A percentile compares a stretch with the other conserved stretches of the same genome.
These are phyloP conservation scores for Wilhelminamyces savonicus DNA, from an alignment of 805 yeast species.

Conservation along the genomic window DNA sequence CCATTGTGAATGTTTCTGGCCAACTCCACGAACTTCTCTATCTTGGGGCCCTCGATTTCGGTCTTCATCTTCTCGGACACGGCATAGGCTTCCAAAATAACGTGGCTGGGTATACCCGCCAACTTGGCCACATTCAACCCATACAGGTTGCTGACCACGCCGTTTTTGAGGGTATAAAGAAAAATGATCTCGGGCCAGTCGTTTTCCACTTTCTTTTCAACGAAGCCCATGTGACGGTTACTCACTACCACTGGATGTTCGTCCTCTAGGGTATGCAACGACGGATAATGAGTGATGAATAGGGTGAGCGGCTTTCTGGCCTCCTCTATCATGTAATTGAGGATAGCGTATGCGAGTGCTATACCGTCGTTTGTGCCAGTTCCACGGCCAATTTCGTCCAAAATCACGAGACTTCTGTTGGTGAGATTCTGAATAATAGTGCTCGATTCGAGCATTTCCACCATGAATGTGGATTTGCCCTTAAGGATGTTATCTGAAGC, in stretches of 20 bases:
- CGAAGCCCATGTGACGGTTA: constrained; percentile 70
- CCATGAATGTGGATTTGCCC: constrained; percentile 81
- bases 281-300: constrained; percentile 83
- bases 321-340: constrained; percentile 47
- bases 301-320: constrained; percentile 47
- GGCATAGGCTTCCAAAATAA: constrained; percentile 40
- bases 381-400: constrained; percentile 82
- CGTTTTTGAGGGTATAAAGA: constrained; percentile 29
- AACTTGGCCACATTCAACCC: constrained; percentile 82
- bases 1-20: too few relatives aligned
- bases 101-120: constrained; percentile 50
- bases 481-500: constrained; percentile 70
- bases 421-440: constrained; percentile 51
- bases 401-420: constrained; percentile 49
- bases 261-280: constrained; percentile 46
- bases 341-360: constrained; percentile 70
- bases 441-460: constrained; percentile 64
- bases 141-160: constrained; percentile 53
- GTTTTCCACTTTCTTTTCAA: constrained; percentile 28
- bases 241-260: constrained; percentile 34
- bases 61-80: constrained; percentile 28
- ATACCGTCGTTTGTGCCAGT: constrained; percentile 70
- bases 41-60: constrained; percentile 12
- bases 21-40: too few relatives aligned
- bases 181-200: constrained; percentile 34